phyloP scores from a whole-genome alignment of 1,284 basidiomycete species.

The Austropuccinia psidii region DNA sequence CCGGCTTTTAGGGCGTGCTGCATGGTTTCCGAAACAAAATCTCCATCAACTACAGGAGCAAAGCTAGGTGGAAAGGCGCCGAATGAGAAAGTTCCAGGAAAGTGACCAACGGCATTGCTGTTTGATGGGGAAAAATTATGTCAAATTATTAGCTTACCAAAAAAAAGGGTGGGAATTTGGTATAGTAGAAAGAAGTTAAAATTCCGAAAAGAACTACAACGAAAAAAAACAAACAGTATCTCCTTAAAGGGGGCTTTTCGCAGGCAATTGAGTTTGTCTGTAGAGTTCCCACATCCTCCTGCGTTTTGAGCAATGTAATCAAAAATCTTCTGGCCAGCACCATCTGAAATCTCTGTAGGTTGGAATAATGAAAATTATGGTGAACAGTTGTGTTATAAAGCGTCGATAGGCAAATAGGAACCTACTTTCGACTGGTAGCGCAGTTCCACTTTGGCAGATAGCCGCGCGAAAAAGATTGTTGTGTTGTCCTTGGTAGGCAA shows the following conservation, averaged over 20 bases:
- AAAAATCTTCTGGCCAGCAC: constrained; percentile 24
- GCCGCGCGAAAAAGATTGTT: constrained; percentile 31
- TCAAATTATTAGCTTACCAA: too few relatives aligned
- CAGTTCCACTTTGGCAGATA: constrained; percentile 33
- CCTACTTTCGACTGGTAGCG: constrained; percentile 21
- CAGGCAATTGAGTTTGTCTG: constrained; percentile 15
- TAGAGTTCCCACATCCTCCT: not conserved
- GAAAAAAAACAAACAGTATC: constrained; percentile 1
- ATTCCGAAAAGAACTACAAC: too few relatives aligned
- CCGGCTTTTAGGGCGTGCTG: constrained; percentile 16
- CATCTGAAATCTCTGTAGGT: constrained; percentile 21
- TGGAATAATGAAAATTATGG: not conserved
- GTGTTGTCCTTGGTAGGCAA: constrained; percentile 20
- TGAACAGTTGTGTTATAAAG: too few relatives aligned
- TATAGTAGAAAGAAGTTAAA: too few relatives aligned
- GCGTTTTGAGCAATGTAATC: constrained; percentile 14
- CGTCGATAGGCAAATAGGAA: too few relatives aligned
- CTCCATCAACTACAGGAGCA: constrained; percentile 21
- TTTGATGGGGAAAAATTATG: not conserved
- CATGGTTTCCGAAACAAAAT: constrained; percentile 10
- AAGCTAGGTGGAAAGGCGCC: constrained; percentile 13
- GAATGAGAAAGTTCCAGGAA: constrained; percentile 31
- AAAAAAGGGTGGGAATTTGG: too few relatives aligned
- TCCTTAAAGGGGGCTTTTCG: constrained; percentile 10
- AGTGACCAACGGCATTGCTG: constrained; percentile 1